Percentiles rank a stretch among this genome's conserved stretches.
Evolutionary conservation across 2,329 filamentous ascomycete species (phyloP).

Genomic region (Hymenoscyphus albidus): DNA sequence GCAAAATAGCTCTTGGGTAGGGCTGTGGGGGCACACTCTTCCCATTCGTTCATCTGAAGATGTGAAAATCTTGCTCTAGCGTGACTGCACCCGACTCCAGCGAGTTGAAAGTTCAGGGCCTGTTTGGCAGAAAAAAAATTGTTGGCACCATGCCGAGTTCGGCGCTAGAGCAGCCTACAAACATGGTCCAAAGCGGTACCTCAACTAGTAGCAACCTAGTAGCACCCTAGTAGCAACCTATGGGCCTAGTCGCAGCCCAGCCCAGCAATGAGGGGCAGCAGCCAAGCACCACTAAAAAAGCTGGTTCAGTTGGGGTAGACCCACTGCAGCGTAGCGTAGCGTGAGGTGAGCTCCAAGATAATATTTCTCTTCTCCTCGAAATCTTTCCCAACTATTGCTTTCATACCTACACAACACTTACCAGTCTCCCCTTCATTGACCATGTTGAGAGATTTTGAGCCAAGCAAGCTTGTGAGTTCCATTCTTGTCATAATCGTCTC

Average conservation of each 20-base stretch:
- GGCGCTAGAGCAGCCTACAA: not conserved
- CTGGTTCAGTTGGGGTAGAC: not conserved
- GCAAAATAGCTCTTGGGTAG: constrained; percentile 6
- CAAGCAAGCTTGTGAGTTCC: constrained; percentile 13
- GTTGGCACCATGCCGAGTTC: not conserved
- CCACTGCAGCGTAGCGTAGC: not conserved
- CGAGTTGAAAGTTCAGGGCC: not conserved
- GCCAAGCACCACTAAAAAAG: constrained; percentile 1
- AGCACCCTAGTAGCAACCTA: too few species aligned
- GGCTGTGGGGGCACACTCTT: not conserved
- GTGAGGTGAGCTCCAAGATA: not conserved
- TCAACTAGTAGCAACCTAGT: not conserved
- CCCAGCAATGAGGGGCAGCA: not conserved
- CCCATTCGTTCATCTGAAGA: not conserved
- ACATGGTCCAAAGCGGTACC: not conserved
- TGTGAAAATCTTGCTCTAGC: constrained; percentile 1
- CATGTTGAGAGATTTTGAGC: constrained; percentile 23
- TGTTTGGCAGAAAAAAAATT: not conserved
- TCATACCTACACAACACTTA: not conserved
- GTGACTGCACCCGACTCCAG: not conserved
- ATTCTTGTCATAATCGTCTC: not conserved
- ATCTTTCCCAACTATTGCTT: constrained; percentile 4
- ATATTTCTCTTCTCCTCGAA: not conserved
- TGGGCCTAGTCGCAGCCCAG: not conserved
- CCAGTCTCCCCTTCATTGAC: constrained; percentile 6